Evolutionary conservation across 352 stramenopile genomes (phyloP).

Genomic region (Globisporangium carolinianum): DNA sequence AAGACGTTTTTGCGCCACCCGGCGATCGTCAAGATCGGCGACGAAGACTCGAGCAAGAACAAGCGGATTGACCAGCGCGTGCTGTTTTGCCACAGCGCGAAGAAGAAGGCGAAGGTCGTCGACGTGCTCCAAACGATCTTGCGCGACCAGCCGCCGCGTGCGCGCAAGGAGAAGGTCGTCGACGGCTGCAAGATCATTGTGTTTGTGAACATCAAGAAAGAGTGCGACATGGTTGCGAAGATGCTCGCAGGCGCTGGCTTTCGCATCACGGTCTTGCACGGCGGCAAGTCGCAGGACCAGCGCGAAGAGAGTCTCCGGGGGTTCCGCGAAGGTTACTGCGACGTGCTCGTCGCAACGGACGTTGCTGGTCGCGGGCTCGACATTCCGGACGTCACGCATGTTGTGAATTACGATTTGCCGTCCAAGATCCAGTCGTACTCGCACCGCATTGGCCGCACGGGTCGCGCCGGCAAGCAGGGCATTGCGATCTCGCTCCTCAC

Average conservation of each 20-base stretch:
- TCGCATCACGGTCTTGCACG: slow-evolving; percentile 92
- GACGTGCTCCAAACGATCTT: slow-evolving; percentile 86
- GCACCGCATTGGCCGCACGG: slow-evolving; percentile 98
- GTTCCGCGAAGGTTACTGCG: slow-evolving; percentile 85
- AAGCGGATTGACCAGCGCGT: slow-evolving; percentile 96
- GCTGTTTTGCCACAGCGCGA: slow-evolving; percentile 87
- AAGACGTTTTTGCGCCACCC: slow-evolving; percentile 96
- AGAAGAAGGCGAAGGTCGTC: slow-evolving; percentile 88
- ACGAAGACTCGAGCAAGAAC: slow-evolving; percentile 97
- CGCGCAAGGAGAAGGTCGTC: slow-evolving; percentile 60
- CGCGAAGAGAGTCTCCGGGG: slow-evolving; percentile 88
- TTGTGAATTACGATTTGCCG: slow-evolving; percentile 99
- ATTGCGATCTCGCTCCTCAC: slow-evolving; percentile 97
- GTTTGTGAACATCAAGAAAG: slow-evolving; percentile 99
- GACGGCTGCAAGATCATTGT: slow-evolving; percentile 96
- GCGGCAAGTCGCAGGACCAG: slow-evolving; percentile 96
- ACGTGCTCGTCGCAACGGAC: slow-evolving; percentile 92
- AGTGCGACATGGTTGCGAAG: slow-evolving; percentile 93
- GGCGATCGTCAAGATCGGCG: slow-evolving; percentile 96
- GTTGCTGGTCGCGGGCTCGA: slow-evolving; percentile 95
- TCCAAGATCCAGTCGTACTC: slow-evolving; percentile 98
- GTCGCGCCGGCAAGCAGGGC: slow-evolving; percentile 95
- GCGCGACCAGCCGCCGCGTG: slow-evolving; percentile 50
- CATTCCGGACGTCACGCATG: slow-evolving; percentile 97
- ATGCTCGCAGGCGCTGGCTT: slow-evolving; percentile 90